phyloP scores from a whole-genome alignment of 2,329 filamentous ascomycete genomes.

The Penicillium sp. region DNA sequence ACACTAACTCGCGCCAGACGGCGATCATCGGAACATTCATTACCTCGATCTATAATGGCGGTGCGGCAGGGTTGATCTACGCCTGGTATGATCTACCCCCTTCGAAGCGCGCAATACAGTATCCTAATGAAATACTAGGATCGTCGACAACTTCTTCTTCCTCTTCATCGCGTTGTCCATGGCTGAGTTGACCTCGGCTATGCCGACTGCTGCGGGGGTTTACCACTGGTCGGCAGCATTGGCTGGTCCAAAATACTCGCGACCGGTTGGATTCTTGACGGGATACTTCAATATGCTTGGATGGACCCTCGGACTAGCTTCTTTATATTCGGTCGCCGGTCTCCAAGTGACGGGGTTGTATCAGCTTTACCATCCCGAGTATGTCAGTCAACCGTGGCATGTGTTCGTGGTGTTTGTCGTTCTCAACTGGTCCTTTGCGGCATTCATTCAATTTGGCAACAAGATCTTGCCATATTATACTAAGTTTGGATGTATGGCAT shows the following conservation, averaged over 20 bases:
- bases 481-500: conserved; percentile 5
- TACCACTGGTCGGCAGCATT: conserved; percentile 10
- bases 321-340: conserved; percentile 6
- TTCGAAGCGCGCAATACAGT: background rate
- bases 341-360: conserved; percentile 7
- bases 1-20: conserved; percentile 2
- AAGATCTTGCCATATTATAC: conserved; percentile 7
- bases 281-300: conserved; percentile 9
- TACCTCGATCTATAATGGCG: conserved; percentile 11
- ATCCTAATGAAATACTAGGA: background rate
- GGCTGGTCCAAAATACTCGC: conserved; percentile 4
- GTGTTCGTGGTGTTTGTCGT: conserved; percentile 9
- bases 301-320: conserved; percentile 8
- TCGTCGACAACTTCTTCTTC: conserved; percentile 11
- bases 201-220: conserved; percentile 8
- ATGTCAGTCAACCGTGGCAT: conserved; percentile 2
- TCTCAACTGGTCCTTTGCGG: conserved; percentile 8
- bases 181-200: conserved; percentile 10
- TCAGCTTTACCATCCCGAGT: conserved; percentile 7
- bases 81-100: background rate
- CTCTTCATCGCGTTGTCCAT: conserved; percentile 9
- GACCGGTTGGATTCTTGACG: conserved; percentile 5
- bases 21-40: conserved; percentile 9
- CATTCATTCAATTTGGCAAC: conserved; percentile 9
- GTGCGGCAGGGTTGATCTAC: conserved; percentile 5